Evolutionary conservation across 1,284 basidiomycete species (phyloP), one percentile per base, ranked within the genome.

Genomic region (Veloporphyrellus conicus): DNA sequence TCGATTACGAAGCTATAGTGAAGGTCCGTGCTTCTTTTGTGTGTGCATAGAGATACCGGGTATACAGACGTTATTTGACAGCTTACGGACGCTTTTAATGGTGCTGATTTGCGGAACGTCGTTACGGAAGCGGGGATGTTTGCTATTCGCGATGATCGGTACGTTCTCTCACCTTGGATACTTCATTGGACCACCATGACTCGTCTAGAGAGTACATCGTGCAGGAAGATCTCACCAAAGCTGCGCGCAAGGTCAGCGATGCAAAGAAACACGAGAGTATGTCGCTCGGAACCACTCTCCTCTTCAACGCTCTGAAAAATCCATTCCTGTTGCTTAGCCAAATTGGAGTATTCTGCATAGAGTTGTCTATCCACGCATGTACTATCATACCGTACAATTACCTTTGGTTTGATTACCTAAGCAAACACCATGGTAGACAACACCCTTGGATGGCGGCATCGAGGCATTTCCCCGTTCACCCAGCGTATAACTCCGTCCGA

Each of bases 121-220:
- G 86, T 95, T 45, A 99, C 96, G 6, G 96, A 99, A 71, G 93
- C 95, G 8, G 95, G 96, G 44, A 97, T 99, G 93, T 98, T 98
- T 68, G 96, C 96, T 12, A 98, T 99, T 61, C 79, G 96, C 43
- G 94, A 97, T 54, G 94, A 97, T 59, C 79, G 90, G 86, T 86
- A 52, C 50, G 77, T 15, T 38, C 33, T 43, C 38, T n/a, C 16
- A 15, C 0, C 20, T 23, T 14, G 3, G 20, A 8, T 4, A 15
- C 6, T 43, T 42, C 29, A 35, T 28, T 41, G 41, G 29, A 27
- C 49, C 22, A 52, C 23, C 25, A 14, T 11, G 29, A 43, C 15
- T 23, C 11, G 36, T 15, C 29, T 59, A 90, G 93, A 50, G 93
- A 95, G 61, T 93, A 90, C 53, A 73, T 94, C 48, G 85, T 82